Evolutionary conservation across 208 protist species (phyloP).

Genomic region (Porcisia deanei): DNA sequence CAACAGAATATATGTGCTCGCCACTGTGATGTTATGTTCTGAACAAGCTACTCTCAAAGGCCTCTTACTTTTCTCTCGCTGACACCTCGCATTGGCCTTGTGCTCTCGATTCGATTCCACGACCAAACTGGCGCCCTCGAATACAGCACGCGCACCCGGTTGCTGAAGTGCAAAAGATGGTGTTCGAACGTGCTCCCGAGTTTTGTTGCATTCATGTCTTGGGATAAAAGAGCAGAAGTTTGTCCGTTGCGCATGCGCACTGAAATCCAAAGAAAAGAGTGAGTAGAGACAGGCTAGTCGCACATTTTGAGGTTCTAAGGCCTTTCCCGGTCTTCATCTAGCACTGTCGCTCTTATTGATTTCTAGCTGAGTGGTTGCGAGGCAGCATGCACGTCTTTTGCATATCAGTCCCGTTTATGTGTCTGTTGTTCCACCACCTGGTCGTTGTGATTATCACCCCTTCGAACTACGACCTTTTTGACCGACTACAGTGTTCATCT

Average conservation of each 20-base stretch:
- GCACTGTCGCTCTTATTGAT: background rate
- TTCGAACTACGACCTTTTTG: conserved; percentile 55
- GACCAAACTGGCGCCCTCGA: background rate
- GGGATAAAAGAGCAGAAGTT: background rate
- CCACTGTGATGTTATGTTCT: no score
- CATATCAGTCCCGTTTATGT: conserved; percentile 61
- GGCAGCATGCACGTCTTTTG: conserved; percentile 53
- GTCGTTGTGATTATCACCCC: conserved; percentile 52
- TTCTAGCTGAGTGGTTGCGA: background rate
- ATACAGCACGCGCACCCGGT: no score
- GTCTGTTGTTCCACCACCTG: conserved; percentile 67
- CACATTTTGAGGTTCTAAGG: background rate
- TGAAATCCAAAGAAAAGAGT: background rate
- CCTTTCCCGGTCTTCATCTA: background rate
- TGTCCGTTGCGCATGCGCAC: background rate
- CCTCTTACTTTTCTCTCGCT: background rate
- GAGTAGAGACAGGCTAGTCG: background rate
- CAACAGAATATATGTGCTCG: no score
- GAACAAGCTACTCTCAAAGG: background rate
- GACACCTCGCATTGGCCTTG: background rate
- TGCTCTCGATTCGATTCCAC: background rate
- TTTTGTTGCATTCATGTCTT: background rate
- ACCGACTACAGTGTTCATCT: conserved; percentile 6
- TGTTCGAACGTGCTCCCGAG: background rate
- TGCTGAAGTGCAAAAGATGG: background rate